A percentile compares a stretch with the other conserved stretches of the same genome.
phyloP scores from a whole-genome alignment of 441 rosid species.

The Populus hybrid region DNA sequence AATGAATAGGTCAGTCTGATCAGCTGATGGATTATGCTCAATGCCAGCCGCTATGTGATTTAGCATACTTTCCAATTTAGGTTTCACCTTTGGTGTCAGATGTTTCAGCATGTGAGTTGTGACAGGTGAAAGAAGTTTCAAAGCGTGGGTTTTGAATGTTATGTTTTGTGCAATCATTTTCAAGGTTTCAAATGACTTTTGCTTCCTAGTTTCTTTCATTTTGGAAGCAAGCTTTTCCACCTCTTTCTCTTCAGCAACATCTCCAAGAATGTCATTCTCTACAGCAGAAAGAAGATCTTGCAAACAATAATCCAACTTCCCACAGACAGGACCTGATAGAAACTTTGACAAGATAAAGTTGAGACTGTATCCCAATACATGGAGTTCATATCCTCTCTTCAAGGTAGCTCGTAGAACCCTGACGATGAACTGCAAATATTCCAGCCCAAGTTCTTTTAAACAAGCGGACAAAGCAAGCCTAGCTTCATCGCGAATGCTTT shows the following conservation, averaged over 20 bases:
- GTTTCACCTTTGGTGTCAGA: constrained; percentile 64
- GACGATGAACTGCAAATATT: constrained; percentile 69
- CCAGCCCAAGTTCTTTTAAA: constrained; percentile 90
- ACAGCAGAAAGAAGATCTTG: constrained; percentile 75
- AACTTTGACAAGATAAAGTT: constrained; percentile 62
- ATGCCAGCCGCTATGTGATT: constrained; percentile 76
- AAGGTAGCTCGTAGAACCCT: constrained; percentile 61
- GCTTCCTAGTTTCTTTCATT: constrained; percentile 87
- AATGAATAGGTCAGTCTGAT: constrained; percentile 66
- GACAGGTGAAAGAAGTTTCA: constrained; percentile 67
- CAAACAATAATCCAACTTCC: constrained; percentile 82
- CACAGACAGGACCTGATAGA: constrained; percentile 38
- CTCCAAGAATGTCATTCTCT: constrained; percentile 80
- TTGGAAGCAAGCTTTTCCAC: constrained; percentile 79
- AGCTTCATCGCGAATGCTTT: constrained; percentile 73
- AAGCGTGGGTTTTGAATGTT: constrained; percentile 68
- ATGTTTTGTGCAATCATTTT: constrained; percentile 67
- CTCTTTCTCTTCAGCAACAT: constrained; percentile 92
- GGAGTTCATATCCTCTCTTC: constrained; percentile 86
- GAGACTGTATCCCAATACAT: constrained; percentile 82
- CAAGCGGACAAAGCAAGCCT: constrained; percentile 86
- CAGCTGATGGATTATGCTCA: constrained; percentile 82
- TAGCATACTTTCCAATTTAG: constrained; percentile 72
- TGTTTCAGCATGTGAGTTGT: constrained; percentile 60
- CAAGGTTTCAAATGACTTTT: constrained; percentile 75